Evolutionary conservation across 1,139 yeast genomes (phyloP), one percentile per base, ranked within the genome.

Genomic region (Blastobotrys arbuscula): DNA sequence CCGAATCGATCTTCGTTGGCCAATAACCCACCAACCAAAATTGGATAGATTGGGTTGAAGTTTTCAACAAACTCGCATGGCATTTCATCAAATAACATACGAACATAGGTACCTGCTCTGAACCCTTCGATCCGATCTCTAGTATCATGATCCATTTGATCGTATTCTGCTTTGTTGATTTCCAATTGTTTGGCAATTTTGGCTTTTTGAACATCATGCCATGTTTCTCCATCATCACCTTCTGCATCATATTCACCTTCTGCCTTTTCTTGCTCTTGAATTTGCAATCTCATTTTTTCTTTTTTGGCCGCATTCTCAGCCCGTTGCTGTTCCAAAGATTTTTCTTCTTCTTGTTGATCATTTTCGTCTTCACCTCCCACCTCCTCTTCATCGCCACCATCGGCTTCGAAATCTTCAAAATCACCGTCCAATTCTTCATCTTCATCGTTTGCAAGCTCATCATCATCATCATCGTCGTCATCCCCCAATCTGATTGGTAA

Each of bases 151-250:
- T 89, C 95, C 83, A 94, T 77, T 40, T 78, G 77, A 23, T 79
- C 84, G 40, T 63, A 66, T 50, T 69, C 75, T 4, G 86, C 80
- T 65, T 86, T 86, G 69, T 94, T 94, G 69, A 94, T 89, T 55
- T 92, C 97, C 57, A 87, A 73, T 70, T 94, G 98, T 66, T 92
- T 90, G 51, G 96, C 92, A 81, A 94, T 90, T 63, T 90, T 92
- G 53, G 95, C 94, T 70, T 94, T 94, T 68, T 94, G 97, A 67
- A 86, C 79, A 64, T 92, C 97, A 65, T 92, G 94, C 98, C 98
- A 94, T 0, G 96, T 89, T 59, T 92, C 97, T 54, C 80, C 82
- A 26, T 79, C 81, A 52, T 75, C 83, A 35, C 82, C 84, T 52
- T 81, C 86, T 13, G 79, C 86, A 2, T 82, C 84, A 57, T 78